Evolutionary conservation across 306 rosid species (phyloP), one percentile per base, ranked within the genome.

Genomic region (Begonia masoniana): DNA sequence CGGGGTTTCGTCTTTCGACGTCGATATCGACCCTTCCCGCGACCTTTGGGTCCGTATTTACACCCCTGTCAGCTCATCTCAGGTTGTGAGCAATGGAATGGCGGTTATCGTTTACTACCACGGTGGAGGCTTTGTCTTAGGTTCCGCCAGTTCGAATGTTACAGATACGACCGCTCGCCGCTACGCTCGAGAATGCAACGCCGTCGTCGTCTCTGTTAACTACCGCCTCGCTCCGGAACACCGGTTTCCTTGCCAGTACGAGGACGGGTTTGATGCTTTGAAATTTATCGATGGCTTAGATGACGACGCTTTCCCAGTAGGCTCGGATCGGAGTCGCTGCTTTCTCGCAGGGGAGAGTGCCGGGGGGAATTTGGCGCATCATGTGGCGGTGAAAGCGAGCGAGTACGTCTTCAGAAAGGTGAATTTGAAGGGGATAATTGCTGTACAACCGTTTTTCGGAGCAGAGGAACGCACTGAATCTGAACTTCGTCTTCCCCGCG

Each of bases 281-380:
- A 52, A 52, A 41, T 74, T 64, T 54, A 13, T 64, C 14, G 75
- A 68, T 52, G 21, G 10, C 10, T 1, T 7, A 10, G 13, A 10
- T 0, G 47, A 2, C 6, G n/a, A 9, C 3, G 4, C 12, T 6
- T 23, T 64, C 1, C 72, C 62, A 2, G 62, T 10, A 6, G 16
- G 7, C 6, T 62, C 53, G 1, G 52, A 68, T 50, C 42, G 64
- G 4, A 16, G 9, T 4, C 58, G 39, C n/a, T 57, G 74, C 57
- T 68, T 74, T 14, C 7, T 74, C 14, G 41, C 54, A 1, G 74
- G 75, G 3, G 79, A 74, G 10, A 74, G 75, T 42, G 66, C 75
- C 1, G 68, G 79, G 1, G 75, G 55, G 19, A 74, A 74, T 56
- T 19, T 74, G 11, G 75, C 65, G 12, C 74, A 74, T 63, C 75